Evolutionary conservation across 768 basidiomycete species (phyloP).

Genomic region (Lactifluus rugatus): DNA sequence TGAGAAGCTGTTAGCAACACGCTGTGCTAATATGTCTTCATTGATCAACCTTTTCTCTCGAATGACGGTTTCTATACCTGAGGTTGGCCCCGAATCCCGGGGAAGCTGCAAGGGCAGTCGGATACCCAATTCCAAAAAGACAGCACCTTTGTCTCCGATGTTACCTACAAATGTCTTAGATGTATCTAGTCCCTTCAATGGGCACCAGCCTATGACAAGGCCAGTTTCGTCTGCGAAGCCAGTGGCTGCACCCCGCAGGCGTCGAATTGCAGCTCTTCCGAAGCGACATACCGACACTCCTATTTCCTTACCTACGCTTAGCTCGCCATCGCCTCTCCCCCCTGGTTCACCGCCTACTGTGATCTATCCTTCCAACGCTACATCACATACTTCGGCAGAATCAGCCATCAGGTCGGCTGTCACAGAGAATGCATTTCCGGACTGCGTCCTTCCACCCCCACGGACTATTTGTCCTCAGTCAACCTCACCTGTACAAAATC

Average conservation of each 20-base stretch:
- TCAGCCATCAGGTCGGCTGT: background rate
- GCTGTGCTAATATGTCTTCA: background rate
- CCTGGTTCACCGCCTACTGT: background rate
- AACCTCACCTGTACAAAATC: background rate
- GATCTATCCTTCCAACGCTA: background rate
- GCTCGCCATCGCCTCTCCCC: background rate
- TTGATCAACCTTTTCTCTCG: background rate
- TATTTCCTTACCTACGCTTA: background rate
- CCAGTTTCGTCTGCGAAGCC: background rate
- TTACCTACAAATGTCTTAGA: background rate
- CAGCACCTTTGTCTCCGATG: background rate
- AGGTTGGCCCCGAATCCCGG: too few species aligned
- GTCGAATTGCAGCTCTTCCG: slow-evolving; percentile 6
- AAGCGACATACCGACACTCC: background rate
- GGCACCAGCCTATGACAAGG: background rate
- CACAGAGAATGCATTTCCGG: background rate
- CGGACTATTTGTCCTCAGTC: background rate
- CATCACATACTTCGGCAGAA: too few species aligned
- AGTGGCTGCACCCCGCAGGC: background rate
- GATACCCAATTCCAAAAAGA: background rate
- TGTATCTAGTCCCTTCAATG: background rate
- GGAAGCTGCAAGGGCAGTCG: background rate
- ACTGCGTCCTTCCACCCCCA: background rate
- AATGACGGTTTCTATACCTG: background rate
- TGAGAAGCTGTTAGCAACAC: background rate